phyloP scores from a whole-genome alignment of 1,139 yeast species.

The Kurtzmaniella natalensis region DNA sequence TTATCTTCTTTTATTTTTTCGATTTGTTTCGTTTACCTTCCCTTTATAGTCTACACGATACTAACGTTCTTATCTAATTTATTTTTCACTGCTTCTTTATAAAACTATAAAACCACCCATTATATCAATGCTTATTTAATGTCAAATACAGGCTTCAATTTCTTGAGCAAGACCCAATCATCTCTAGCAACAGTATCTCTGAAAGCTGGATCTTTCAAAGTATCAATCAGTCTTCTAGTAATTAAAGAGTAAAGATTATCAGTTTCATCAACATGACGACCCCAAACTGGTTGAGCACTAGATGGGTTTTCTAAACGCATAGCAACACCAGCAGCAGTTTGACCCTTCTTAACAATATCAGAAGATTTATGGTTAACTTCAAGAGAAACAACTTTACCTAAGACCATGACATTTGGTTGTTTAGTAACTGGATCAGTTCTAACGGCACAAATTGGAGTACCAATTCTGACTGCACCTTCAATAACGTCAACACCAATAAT shows the following conservation, averaged over 20 bases:
- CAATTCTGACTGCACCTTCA: conserved; percentile 85
- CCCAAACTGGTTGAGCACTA: conserved; percentile 95
- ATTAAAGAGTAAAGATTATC: conserved; percentile 86
- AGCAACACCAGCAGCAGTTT: conserved; percentile 97
- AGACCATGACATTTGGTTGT: conserved; percentile 62
- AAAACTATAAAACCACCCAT: no score
- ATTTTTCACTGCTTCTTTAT: no score
- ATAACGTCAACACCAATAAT: conserved; percentile 96
- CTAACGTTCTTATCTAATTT: no score
- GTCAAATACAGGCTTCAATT: conserved; percentile 82
- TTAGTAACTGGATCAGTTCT: conserved; percentile 84
- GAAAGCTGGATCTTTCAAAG: conserved; percentile 97
- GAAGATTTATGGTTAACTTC: conserved; percentile 91
- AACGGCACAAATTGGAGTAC: conserved; percentile 95
- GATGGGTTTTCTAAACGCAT: conserved; percentile 94
- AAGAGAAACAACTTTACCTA: conserved; percentile 83
- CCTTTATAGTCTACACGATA: neutral
- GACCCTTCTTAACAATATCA: conserved; percentile 84
- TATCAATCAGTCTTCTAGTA: conserved; percentile 85
- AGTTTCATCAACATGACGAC: conserved; percentile 94
- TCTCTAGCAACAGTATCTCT: conserved; percentile 90
- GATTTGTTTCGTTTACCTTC: neutral
- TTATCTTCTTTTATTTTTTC: no score
- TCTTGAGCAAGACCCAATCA: conserved; percentile 90
- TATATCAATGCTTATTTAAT: conserved; percentile 43